Percentiles rank a stretch among this genome's conserved stretches.
Conservation (phyloP, 1,139 yeast genomes). For the Spencermartinsiella ligniputridi region DNA sequence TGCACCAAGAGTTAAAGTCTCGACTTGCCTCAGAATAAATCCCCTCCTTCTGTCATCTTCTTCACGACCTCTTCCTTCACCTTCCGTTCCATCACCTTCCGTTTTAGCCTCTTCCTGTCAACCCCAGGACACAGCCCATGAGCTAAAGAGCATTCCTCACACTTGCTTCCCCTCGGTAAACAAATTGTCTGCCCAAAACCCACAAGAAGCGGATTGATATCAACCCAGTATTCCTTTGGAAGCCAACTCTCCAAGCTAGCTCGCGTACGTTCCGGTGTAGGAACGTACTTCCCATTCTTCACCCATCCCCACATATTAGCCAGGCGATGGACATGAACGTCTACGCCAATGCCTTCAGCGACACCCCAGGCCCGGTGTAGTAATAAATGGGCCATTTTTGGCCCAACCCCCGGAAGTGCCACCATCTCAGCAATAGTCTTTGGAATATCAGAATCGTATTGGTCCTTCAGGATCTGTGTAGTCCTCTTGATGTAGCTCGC, state of each 20-base stretch:
- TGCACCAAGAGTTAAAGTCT: too few species aligned
- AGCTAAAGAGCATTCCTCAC: conserved; percentile 68
- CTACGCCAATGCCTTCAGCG: conserved; percentile 84
- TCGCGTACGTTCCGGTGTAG: conserved; percentile 74
- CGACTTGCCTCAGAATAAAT: too few species aligned
- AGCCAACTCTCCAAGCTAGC: conserved; percentile 67
- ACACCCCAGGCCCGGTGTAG: conserved; percentile 77
- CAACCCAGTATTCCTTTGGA: conserved; percentile 70
- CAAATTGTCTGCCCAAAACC: conserved; percentile 94
- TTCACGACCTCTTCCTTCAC: conserved; percentile 1
- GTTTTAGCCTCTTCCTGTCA: conserved; percentile 13
- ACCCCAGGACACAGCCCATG: conserved; percentile 43
- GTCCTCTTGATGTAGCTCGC: conserved; percentile 65
- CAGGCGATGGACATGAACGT: conserved; percentile 82
- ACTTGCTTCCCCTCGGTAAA: conserved; percentile 63
- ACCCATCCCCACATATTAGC: conserved; percentile 85
- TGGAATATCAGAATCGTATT: conserved; percentile 58
- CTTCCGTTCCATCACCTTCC: neutral
- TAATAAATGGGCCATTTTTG: conserved; percentile 85
- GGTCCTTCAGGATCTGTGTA: conserved; percentile 47
- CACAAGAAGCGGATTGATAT: conserved; percentile 78
- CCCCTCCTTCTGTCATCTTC: neutral
- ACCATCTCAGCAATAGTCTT: conserved; percentile 60
- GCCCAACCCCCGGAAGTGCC: conserved; percentile 88
- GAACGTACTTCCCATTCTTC: conserved; percentile 13